phyloP scores from a whole-genome alignment of 805 yeast genomes.

The Yamadazyma scolyti region DNA sequence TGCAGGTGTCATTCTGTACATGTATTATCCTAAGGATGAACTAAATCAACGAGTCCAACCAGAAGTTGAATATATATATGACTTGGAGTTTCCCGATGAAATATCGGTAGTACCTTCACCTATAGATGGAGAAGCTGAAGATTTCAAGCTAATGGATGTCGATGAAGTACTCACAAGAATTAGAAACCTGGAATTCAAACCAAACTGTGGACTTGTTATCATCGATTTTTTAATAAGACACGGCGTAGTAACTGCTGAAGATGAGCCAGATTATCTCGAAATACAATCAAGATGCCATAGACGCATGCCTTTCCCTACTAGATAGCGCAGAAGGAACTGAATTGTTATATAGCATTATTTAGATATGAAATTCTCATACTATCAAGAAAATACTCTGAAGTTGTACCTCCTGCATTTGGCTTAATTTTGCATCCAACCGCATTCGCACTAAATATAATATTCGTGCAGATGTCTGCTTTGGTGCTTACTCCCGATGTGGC shows the following conservation, averaged over 20 bases:
- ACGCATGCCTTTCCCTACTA: slow-evolving; percentile 60
- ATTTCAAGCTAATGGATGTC: slow-evolving; percentile 60
- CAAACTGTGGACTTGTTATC: slow-evolving; percentile 78
- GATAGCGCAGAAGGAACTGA: slow-evolving; percentile 2
- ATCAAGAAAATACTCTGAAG: too few species aligned
- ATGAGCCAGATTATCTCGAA: slow-evolving; percentile 64
- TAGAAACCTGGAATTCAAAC: slow-evolving; percentile 67
- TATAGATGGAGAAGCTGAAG: slow-evolving; percentile 61
- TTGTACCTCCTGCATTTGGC: too few species aligned
- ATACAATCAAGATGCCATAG: slow-evolving; percentile 64
- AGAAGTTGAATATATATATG: slow-evolving; percentile 81
- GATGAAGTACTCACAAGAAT: slow-evolving; percentile 54
- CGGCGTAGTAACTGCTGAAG: slow-evolving; percentile 63
- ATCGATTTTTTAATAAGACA: slow-evolving; percentile 87
- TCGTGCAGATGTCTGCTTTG: too few species aligned
- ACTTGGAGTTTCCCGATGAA: slow-evolving; percentile 51
- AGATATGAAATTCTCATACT: too few species aligned
- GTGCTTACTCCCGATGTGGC: too few species aligned
- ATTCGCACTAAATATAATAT: too few species aligned
- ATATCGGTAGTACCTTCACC: slow-evolving; percentile 40
- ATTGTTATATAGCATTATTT: too few species aligned
- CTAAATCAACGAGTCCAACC: slow-evolving; percentile 68
- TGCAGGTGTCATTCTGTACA: slow-evolving; percentile 69
- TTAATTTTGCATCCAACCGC: too few species aligned
- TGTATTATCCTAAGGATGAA: slow-evolving; percentile 41